Evolutionary conservation across 2,329 filamentous ascomycete species (phyloP), one percentile per base, ranked within the genome.

Genomic region (Sclerotinia glacialis): DNA sequence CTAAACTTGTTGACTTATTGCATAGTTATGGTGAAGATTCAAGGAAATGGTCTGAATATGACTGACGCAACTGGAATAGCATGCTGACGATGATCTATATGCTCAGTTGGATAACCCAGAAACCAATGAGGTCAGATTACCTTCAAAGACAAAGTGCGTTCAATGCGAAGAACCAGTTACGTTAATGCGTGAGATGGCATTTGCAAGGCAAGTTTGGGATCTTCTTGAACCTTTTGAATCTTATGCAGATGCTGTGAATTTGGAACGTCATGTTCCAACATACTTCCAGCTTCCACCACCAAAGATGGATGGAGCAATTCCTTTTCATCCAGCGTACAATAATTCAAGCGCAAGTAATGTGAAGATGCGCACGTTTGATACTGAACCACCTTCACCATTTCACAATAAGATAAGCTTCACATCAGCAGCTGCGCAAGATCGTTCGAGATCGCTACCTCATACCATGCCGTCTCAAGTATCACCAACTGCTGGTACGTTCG

Each of bases 191-290:
- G 78, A 80, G 64, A 71, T 80, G n/a, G 69, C 74, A 8, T 64
- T 78, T 5, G 75, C 73, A 9, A 74, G 77, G 66, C 73, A 76
- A 37, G 74, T 75, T 6, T 80, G 78, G 77, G 78, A 78, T 47
- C 69, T 76, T 8, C 69, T 80, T 1, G 76, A 75, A 46, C 74
- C 76, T 0, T 71, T 80, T 23, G 76, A 78, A 50, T 72, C 76
- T 4, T 76, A 78, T 66, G 74, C 76, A 2, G 77, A 79, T 64
- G 76, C 78, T 1, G 75, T 79, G 55, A 77, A 77, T 61, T 74
- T 78, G 9, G 78, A 79, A 69, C 69, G 78, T 44, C 78, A 80
- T 67, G 65, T 78, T 12, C 74, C 77, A 8, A 75, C 73, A 2
- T 74, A 76, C 50, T 79, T 79, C 65, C 76, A 77, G 62, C 65